Evolutionary conservation across 2,329 filamentous ascomycete genomes (phyloP).

Genomic region (Beauveria rudraprayagi): DNA sequence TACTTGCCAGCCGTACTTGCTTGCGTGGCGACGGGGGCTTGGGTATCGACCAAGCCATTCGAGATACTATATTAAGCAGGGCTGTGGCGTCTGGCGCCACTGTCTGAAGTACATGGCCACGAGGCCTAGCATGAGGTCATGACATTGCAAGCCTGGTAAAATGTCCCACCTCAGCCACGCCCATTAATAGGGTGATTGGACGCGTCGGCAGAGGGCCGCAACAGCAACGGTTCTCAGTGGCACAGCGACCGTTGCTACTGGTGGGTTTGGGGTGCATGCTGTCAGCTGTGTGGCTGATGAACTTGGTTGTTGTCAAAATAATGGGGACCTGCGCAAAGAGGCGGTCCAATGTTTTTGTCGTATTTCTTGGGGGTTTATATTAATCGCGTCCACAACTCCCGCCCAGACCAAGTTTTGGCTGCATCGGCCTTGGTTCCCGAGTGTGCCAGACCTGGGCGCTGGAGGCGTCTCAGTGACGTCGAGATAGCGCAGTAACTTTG

Average conservation of each 20-base stretch:
- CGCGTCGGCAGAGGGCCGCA: background rate
- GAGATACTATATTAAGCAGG: constrained; percentile 7
- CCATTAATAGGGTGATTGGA: background rate
- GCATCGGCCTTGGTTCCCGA: constrained; percentile 4
- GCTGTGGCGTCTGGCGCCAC: background rate
- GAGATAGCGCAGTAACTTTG: background rate
- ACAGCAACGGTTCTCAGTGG: background rate
- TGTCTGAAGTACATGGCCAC: constrained; percentile 7
- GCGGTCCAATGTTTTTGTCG: background rate
- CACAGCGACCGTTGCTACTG: background rate
- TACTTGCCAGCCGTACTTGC: background rate
- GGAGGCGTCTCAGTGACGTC: constrained; percentile 2
- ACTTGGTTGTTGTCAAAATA: background rate
- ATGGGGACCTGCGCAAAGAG: too few species aligned
- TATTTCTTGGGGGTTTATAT: background rate
- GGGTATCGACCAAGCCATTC: background rate
- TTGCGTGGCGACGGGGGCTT: constrained; percentile 10
- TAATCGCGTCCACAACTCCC: background rate
- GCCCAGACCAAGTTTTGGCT: background rate
- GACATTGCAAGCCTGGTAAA: background rate
- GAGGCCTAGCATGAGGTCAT: constrained; percentile 11
- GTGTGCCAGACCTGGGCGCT: background rate
- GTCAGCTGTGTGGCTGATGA: constrained; percentile 6
- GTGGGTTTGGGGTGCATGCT: background rate
- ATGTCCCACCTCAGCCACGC: constrained; percentile 3